Percentiles rank a stretch among this genome's conserved stretches.
Conservation (phyloP, 768 basidiomycete genomes). For the Russula foetens region DNA sequence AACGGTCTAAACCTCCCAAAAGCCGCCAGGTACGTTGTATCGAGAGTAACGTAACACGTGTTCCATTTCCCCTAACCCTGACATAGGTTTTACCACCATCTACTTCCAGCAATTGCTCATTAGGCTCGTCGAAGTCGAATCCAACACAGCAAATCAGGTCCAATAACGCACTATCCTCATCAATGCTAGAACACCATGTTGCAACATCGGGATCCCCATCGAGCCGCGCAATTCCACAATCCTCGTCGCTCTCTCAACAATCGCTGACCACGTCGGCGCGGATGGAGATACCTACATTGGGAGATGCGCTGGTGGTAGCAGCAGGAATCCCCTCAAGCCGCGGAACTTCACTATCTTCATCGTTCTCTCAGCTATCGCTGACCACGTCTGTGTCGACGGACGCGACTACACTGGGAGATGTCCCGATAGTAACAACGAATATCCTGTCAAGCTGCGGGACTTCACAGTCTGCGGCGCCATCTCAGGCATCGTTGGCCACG, state of each 20-base stretch:
- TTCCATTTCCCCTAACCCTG: background rate
- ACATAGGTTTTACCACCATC: background rate
- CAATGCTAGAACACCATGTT: background rate
- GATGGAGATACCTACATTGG: background rate
- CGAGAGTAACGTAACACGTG: background rate
- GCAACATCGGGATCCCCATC: background rate
- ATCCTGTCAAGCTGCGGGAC: no score
- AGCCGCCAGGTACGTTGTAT: background rate
- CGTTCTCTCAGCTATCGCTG: no score
- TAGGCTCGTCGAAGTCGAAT: background rate
- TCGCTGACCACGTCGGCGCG: background rate
- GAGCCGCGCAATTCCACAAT: background rate
- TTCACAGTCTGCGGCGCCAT: no score
- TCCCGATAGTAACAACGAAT: no score
- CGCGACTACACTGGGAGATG: no score
- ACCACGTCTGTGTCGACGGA: no score
- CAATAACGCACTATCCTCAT: background rate
- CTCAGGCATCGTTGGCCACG: no score
- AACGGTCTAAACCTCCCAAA: background rate
- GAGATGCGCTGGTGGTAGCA: background rate
- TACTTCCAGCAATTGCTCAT: background rate
- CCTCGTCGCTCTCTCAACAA: background rate
- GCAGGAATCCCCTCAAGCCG: no score
- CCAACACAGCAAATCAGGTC: background rate
- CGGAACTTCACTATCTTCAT: no score